Conservation (phyloP, 208 protist genomes). For the Zelonia costaricensis region DNA sequence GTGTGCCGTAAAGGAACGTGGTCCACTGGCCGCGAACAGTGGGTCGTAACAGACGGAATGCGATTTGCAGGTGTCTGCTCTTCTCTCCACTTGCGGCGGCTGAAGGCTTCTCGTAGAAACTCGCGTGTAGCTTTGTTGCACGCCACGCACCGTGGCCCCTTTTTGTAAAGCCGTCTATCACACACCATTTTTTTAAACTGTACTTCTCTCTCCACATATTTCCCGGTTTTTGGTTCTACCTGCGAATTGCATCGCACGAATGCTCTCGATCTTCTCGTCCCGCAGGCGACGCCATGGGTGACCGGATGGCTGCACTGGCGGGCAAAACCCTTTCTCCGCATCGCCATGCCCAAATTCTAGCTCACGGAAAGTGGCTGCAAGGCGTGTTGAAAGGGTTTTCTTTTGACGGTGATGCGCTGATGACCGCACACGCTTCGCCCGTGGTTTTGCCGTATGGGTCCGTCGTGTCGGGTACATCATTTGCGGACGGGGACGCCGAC, state of each 20-base stretch:
- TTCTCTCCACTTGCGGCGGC: no score
- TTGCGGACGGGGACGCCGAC: conserved; percentile 73
- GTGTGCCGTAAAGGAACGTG: no score
- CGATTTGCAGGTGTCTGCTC: no score
- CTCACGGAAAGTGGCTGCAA: conserved; percentile 36
- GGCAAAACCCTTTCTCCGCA: conserved; percentile 22
- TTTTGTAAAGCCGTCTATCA: no score
- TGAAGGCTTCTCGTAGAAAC: no score
- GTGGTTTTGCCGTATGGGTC: conserved; percentile 79
- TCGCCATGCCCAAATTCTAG: conserved; percentile 13
- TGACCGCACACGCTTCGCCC: conserved; percentile 5
- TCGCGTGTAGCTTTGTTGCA: conserved; percentile 10
- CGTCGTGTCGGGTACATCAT: conserved; percentile 65
- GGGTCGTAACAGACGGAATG: no score
- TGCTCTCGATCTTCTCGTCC: no score
- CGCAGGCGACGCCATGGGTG: conserved; percentile 1
- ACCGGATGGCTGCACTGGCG: conserved; percentile 1
- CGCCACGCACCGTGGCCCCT: neutral
- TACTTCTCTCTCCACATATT: no score
- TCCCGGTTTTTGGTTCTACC: no score
- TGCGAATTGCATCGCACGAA: no score
- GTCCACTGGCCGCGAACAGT: no score
- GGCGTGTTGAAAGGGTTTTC: conserved; percentile 22
- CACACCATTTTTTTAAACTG: no score
- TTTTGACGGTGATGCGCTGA: neutral